phyloP scores from a whole-genome alignment of 2,329 filamentous ascomycete genomes.

The Clarireedia hainanense region DNA sequence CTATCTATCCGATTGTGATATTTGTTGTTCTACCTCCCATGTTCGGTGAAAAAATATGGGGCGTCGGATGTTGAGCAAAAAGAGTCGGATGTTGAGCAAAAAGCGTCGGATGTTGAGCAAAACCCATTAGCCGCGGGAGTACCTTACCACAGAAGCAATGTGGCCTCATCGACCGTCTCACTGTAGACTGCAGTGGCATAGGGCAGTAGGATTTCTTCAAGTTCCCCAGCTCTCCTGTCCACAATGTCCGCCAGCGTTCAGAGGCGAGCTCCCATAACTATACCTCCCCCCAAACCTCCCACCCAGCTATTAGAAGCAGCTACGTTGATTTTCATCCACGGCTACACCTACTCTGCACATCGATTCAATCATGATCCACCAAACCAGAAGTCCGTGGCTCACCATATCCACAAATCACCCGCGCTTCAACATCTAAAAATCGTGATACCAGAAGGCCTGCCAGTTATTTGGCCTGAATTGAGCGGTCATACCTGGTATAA shows the following conservation, averaged over 20 bases:
- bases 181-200: too few species aligned
- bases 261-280: conserved; percentile 8
- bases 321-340: conserved; percentile 14
- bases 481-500: conserved; percentile 11
- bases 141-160: too few species aligned
- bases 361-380: conserved; percentile 7
- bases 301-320: background rate
- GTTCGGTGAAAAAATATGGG: too few species aligned
- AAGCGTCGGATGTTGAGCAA: too few species aligned
- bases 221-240: background rate
- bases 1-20: too few species aligned
- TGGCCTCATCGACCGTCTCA: too few species aligned
- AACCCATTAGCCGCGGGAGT: too few species aligned
- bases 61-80: too few species aligned
- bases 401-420: conserved; percentile 12
- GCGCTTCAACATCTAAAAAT: conserved; percentile 12
- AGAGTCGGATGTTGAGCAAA: too few species aligned
- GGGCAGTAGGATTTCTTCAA: too few species aligned
- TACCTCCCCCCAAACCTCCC: conserved; percentile 1
- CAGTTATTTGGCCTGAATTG: conserved; percentile 4
- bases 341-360: conserved; percentile 8
- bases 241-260: background rate
- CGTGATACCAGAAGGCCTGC: conserved; percentile 10
- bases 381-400: conserved; percentile 7
- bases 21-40: too few species aligned